Percentiles rank a stretch among this genome's conserved stretches.
phyloP scores from a whole-genome alignment of 1,139 yeast genomes.

The Hanseniaspora uvarum region DNA sequence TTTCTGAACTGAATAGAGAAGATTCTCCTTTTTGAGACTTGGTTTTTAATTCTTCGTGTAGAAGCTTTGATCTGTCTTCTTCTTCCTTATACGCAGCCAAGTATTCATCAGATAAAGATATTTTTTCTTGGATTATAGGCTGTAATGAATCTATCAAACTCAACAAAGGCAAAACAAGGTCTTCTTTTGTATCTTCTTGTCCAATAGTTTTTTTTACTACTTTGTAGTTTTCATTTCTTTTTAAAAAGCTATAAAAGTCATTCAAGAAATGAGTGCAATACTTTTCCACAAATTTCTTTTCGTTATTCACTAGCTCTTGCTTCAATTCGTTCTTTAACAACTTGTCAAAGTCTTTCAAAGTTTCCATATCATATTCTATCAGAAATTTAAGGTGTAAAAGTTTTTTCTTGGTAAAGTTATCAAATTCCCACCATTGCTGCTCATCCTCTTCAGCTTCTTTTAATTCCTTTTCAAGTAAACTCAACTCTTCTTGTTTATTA shows the following conservation, averaged over 20 bases:
- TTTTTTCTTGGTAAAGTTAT: conserved; percentile 8
- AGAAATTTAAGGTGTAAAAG: not conserved
- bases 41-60: not conserved
- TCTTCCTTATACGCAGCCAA: not conserved
- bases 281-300: not conserved
- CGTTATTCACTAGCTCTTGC: conserved; percentile 3
- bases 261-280: not conserved
- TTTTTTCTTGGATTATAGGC: not conserved
- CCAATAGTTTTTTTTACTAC: not conserved
- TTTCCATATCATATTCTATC: not conserved
- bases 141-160: conserved; percentile 3
- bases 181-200: not conserved
- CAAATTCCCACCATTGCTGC: conserved; percentile 4
- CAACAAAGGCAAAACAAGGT: not conserved
- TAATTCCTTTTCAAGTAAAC: conserved; percentile 18
- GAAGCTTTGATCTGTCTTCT: not conserved
- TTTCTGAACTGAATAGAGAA: not conserved
- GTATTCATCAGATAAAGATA: conserved; percentile 1
- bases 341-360: not conserved
- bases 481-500: conserved; percentile 31
- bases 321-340: not conserved
- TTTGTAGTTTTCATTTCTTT: conserved; percentile 1
- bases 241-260: not conserved
- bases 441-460: conserved; percentile 3
- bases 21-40: not conserved